Evolutionary conservation across 2,329 filamentous ascomycete species (phyloP), one percentile per base, ranked within the genome.

Genomic region (Pseudocercospora musae): DNA sequence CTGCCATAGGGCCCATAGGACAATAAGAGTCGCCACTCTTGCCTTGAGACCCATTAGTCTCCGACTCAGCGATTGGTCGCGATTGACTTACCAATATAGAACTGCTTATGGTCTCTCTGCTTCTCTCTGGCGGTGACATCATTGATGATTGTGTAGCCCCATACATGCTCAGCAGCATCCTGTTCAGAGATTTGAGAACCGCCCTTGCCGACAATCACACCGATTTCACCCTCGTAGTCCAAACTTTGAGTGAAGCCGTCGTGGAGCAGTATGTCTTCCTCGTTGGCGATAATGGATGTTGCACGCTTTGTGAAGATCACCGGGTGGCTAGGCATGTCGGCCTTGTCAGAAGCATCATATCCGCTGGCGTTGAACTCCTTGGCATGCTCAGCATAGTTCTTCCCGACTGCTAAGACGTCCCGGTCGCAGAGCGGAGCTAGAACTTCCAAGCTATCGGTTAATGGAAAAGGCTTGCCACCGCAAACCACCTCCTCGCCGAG

Each of bases 71-170:
- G 85, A 85, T 0, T 83, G 83, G 63, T 84, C 68, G 86, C 82
- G 0, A 79, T 73, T 0, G 80, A 83, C 69, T 86, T 86, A 8
- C 84, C 84, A 54, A 87, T 80, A 59, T 81, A 86, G 69, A 85
- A 86, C 64, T 87, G 84, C 69, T 86, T 85, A 62, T 86, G 84
- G 54, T 86, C 83, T 25, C 82, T 72, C 69, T 86, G 84, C 66
- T 78, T 77, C 48, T 81, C 81, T 10, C 84, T 73, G 0, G 82
- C 82, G 0, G 83, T 84, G n/a, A 85, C 75, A 55, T 86, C 84
- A 66, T 86, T 86, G 48, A 82, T 77, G 40, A 84, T 84, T 0
- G 82, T 84, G 63, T 81, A 85, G 0, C 84, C 84, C 82, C 82
- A 85, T 1, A 85, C 81, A 67, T 85, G 70, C 11, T 80, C 73